phyloP scores from a whole-genome alignment of 1,139 yeast species.

The Hansenula lynferdii region DNA sequence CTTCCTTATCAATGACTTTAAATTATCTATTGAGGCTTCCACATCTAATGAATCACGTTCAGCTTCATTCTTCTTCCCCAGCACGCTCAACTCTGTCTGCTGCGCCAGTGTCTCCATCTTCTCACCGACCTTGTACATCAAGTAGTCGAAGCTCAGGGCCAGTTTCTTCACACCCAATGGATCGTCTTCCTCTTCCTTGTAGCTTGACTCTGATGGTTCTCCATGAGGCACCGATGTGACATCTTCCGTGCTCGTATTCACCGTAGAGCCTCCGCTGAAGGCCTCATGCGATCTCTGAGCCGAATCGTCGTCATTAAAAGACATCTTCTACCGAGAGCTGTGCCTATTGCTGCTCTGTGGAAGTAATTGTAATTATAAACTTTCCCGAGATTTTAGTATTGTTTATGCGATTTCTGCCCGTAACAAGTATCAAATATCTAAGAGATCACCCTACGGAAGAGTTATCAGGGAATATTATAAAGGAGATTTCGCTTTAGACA shows the following conservation, averaged over 20 bases:
- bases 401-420: neutral
- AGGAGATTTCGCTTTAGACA: neutral
- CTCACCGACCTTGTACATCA: conserved; percentile 56
- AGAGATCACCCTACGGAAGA: neutral
- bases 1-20: conserved; percentile 37
- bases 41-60: conserved; percentile 31
- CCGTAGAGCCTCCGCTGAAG: neutral
- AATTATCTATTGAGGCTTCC: conserved; percentile 38
- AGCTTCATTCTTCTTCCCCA: conserved; percentile 24
- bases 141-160: conserved; percentile 57
- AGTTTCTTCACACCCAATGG: conserved; percentile 58
- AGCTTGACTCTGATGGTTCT: neutral
- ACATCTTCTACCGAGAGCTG: neutral
- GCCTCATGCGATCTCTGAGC: neutral
- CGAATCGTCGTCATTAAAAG: neutral
- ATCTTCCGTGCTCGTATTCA: conserved; percentile 1
- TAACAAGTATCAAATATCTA: neutral
- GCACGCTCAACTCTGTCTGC: conserved; percentile 31
- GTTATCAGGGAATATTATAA: no score
- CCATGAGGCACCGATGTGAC: conserved; percentile 4
- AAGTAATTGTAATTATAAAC: neutral
- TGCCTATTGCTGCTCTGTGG: neutral
- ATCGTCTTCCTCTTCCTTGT: conserved; percentile 38
- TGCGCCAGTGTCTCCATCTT: conserved; percentile 37
- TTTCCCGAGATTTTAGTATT: neutral